A percentile compares a stretch with the other conserved stretches of the same genome.
These are phyloP conservation scores for Mycena metata DNA, from an alignment of 768 basidiomycete species.

Conservation along the genomic window DNA sequence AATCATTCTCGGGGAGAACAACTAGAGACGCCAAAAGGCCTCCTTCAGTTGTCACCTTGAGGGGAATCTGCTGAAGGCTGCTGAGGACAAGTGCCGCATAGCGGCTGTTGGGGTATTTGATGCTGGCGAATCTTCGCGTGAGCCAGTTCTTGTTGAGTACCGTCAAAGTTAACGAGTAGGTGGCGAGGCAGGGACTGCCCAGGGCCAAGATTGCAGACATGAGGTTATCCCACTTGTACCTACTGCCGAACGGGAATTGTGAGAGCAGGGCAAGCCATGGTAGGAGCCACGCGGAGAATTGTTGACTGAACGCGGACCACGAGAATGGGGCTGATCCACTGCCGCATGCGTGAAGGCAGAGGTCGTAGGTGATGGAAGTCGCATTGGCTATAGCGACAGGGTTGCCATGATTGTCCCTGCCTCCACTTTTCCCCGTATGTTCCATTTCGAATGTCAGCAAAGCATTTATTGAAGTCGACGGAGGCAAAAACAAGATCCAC, in stretches of 20 bases:
- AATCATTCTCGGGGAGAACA: conserved; percentile 57
- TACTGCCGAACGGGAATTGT: conserved; percentile 62
- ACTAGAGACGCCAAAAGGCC: conserved; percentile 56
- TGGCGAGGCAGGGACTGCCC: conserved; percentile 60
- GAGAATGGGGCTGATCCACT: conserved; percentile 24
- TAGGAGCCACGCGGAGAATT: conserved; percentile 60
- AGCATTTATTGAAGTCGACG: conserved; percentile 41
- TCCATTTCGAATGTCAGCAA: conserved; percentile 38
- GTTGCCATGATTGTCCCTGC: conserved; percentile 45
- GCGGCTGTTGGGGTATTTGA: conserved; percentile 47
- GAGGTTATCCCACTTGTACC: conserved; percentile 56
- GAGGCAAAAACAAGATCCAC: conserved; percentile 7
- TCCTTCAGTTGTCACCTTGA: conserved; percentile 46
- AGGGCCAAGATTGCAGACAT: conserved; percentile 57
- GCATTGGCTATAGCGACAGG: conserved; percentile 42
- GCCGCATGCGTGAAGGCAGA: conserved; percentile 48
- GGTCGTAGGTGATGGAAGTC: conserved; percentile 47
- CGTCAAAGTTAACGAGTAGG: conserved; percentile 59
- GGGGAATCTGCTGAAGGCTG: conserved; percentile 58
- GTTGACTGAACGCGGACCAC: conserved; percentile 53
- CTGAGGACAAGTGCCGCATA: conserved; percentile 51
- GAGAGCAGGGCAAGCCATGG: conserved; percentile 64
- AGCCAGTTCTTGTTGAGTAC: conserved; percentile 61
- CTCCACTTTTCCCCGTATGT: conserved; percentile 38
- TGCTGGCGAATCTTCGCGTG: conserved; percentile 46